Percentiles rank a stretch among this genome's conserved stretches.
Evolutionary conservation across 768 basidiomycete species (phyloP).

Genomic region (Mrakia gelida): DNA sequence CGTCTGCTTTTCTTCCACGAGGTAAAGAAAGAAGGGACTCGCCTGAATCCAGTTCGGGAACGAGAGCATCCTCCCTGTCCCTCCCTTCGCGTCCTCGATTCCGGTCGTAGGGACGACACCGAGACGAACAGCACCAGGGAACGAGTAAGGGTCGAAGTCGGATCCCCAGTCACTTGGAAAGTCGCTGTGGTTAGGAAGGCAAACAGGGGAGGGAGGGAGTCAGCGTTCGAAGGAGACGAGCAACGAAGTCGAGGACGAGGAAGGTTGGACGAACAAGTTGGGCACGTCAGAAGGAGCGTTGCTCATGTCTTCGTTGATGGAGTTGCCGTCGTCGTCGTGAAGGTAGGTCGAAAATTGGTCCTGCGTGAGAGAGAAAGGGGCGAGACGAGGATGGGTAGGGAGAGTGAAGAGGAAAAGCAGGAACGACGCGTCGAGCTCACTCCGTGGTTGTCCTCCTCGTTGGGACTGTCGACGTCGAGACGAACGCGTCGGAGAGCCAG

Average conservation of each 20-base stretch:
- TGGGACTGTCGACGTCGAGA: constrained; percentile 19
- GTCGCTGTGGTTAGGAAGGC: not conserved
- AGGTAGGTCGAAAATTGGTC: not conserved
- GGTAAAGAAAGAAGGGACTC: not conserved
- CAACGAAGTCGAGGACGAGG: not conserved
- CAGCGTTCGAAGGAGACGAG: not conserved
- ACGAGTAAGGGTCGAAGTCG: constrained; percentile 14
- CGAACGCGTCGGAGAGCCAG: constrained; percentile 20
- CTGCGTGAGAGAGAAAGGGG: no score
- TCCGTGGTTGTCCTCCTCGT: constrained; percentile 8
- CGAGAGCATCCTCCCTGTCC: constrained; percentile 20
- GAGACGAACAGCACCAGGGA: constrained; percentile 15
- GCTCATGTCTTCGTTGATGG: not conserved
- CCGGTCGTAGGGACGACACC: constrained; percentile 22
- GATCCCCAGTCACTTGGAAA: constrained; percentile 27
- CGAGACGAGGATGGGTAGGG: no score
- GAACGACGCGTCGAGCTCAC: not conserved
- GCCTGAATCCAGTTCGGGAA: constrained; percentile 30
- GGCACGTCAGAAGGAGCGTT: not conserved
- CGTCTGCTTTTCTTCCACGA: no score
- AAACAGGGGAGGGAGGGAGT: not conserved
- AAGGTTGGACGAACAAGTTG: not conserved
- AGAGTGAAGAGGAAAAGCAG: no score
- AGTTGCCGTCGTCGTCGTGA: not conserved
- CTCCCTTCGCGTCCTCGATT: not conserved